These are phyloP conservation scores for Fusarium verrucosum DNA, from an alignment of 2,329 filamentous ascomycete genomes.

Conservation along the genomic window DNA sequence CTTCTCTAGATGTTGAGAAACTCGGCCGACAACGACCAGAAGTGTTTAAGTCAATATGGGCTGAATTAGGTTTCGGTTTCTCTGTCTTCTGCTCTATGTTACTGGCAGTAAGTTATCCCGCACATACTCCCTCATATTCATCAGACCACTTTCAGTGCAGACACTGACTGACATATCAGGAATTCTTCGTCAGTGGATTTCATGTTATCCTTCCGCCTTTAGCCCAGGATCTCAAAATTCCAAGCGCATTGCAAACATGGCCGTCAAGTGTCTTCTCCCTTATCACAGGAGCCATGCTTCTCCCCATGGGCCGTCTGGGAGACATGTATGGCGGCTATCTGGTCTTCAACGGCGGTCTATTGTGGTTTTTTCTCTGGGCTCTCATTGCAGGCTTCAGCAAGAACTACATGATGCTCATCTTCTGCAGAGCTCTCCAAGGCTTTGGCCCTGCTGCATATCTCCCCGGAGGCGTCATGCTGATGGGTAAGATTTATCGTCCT, in stretches of 20 bases:
- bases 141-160: background rate
- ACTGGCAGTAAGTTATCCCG: conserved; percentile 32
- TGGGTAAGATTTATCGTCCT: conserved; percentile 74
- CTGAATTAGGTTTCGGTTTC: conserved; percentile 39
- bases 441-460: conserved; percentile 77
- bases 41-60: conserved; percentile 38
- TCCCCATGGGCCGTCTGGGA: conserved; percentile 69
- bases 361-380: conserved; percentile 75
- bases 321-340: conserved; percentile 71
- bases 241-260: conserved; percentile 69
- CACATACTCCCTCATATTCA: background rate
- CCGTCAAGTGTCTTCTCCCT: conserved; percentile 70
- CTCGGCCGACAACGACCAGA: conserved; percentile 42
- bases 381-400: conserved; percentile 75
- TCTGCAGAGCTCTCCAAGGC: conserved; percentile 78
- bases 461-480: conserved; percentile 74
- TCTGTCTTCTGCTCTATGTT: conserved; percentile 41
- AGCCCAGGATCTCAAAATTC: conserved; percentile 69
- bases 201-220: conserved; percentile 70
- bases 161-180: conserved; percentile 24
- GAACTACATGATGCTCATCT: conserved; percentile 74
- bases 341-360: conserved; percentile 67
- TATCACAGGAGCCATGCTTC: conserved; percentile 65
- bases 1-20: conserved; percentile 35
- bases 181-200: conserved; percentile 45